phyloP scores from a whole-genome alignment of 331 rosid genomes.

The Stylosanthes scabra region DNA sequence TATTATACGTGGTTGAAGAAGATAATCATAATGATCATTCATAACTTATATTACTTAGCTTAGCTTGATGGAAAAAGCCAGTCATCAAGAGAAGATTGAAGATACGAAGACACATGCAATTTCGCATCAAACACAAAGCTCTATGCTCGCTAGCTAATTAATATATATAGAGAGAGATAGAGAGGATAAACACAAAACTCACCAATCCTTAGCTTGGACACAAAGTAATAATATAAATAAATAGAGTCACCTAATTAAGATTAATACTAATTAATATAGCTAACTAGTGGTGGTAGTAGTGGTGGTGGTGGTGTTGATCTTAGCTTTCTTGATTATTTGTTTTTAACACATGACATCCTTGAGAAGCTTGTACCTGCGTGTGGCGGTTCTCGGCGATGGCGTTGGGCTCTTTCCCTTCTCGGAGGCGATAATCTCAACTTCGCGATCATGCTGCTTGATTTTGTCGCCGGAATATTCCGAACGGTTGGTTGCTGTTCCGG shows the following conservation, averaged over 20 bases:
- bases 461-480: conserved; percentile 68
- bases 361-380: conserved; percentile 99
- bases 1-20: neutral
- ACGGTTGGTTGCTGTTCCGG: conserved; percentile 41
- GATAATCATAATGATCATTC: neutral
- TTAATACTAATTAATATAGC: neutral
- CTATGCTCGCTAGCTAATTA: no score
- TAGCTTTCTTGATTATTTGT: neutral
- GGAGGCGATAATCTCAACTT: conserved; percentile 35
- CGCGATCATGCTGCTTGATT: conserved; percentile 63
- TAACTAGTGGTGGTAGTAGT: neutral
- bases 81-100: no score
- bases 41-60: conserved; percentile 25
- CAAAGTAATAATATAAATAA: no score
- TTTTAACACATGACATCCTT: conserved; percentile 94
- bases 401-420: conserved; percentile 56
- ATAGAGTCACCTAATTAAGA: neutral
- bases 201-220: neutral
- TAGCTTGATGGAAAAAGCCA: no score
- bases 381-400: conserved; percentile 79
- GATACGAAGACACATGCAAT: no score
- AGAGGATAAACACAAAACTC: conserved; percentile 25
- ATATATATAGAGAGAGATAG: no score
- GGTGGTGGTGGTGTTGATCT: no score
- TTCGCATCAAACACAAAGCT: no score